These are phyloP conservation scores for Yamadazyma siamensis DNA, from an alignment of 1,139 yeast genomes.

Conservation along the genomic window DNA sequence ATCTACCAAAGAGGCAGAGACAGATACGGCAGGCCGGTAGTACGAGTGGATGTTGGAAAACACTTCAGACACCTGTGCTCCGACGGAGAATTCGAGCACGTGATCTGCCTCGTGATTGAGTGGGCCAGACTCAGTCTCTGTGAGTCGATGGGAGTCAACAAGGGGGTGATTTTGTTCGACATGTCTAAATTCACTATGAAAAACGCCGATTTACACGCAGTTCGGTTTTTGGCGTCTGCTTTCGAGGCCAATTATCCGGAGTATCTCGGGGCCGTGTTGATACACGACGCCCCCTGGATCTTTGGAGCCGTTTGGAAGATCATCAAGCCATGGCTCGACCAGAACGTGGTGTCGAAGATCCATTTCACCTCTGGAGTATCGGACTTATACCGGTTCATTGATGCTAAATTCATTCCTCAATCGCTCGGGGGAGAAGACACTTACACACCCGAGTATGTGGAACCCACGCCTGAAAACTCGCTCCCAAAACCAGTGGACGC, in stretches of 20 bases:
- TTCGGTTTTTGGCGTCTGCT: constrained; percentile 70
- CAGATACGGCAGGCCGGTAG: constrained; percentile 62
- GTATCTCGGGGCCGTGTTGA: constrained; percentile 66
- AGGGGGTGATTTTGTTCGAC: constrained; percentile 75
- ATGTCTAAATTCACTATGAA: constrained; percentile 69
- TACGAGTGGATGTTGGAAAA: constrained; percentile 65
- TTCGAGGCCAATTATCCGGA: constrained; percentile 92
- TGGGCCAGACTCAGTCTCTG: constrained; percentile 56
- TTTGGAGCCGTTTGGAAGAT: constrained; percentile 84
- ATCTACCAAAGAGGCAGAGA: constrained; percentile 67
- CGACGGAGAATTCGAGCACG: constrained; percentile 62
- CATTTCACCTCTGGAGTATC: constrained; percentile 60
- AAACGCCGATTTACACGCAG: constrained; percentile 82
- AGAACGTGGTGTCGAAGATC: constrained; percentile 81
- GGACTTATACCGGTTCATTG: constrained; percentile 59
- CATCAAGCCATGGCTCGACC: constrained; percentile 84
- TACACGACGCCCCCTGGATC: constrained; percentile 90
- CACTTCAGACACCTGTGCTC: constrained; percentile 73
- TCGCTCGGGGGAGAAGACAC: constrained; percentile 66
- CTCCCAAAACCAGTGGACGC: constrained; percentile 28
- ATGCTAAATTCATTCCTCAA: constrained; percentile 50
- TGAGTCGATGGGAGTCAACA: constrained; percentile 57
- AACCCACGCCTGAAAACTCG: constrained; percentile 37
- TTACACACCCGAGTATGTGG: constrained; percentile 50
- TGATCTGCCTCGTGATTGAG: constrained; percentile 67